Evolutionary conservation across 495 filamentous ascomycete genomes (phyloP).

Genomic region (Zalerion maritima): DNA sequence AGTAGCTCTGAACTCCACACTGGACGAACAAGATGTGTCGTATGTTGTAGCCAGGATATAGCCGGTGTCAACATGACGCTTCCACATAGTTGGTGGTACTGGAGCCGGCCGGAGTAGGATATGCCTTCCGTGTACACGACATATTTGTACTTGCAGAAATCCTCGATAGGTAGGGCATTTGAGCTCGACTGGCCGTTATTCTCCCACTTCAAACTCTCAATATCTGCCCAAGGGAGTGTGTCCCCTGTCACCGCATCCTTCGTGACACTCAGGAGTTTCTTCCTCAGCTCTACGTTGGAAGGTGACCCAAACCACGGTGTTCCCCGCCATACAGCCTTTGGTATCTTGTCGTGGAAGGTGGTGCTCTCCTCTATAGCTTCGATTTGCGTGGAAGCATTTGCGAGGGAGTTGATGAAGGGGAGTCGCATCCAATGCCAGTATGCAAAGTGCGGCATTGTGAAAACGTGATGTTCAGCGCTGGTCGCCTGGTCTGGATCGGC

Average conservation of each 20-base stretch:
- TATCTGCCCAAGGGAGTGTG: conserved; percentile 38
- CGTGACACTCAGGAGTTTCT: conserved; percentile 24
- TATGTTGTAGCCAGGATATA: conserved; percentile 33
- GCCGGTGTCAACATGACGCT: conserved; percentile 34
- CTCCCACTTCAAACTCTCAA: conserved; percentile 29
- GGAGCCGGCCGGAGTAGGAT: conserved; percentile 41
- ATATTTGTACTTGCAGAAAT: conserved; percentile 38
- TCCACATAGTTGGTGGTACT: conserved; percentile 36
- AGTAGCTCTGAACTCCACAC: conserved; percentile 22
- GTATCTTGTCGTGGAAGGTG: conserved; percentile 5
- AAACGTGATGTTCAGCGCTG: no score
- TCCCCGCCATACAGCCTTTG: background rate
- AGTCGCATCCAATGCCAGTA: conserved; percentile 66
- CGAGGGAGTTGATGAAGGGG: conserved; percentile 42
- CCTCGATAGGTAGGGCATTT: conserved; percentile 30
- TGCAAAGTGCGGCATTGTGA: conserved; percentile 69
- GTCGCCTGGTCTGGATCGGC: conserved; percentile 21
- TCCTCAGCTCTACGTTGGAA: conserved; percentile 25
- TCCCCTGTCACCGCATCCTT: conserved; percentile 14
- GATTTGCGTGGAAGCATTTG: conserved; percentile 35
- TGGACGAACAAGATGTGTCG: conserved; percentile 31
- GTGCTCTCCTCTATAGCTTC: conserved; percentile 19
- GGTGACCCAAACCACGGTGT: conserved; percentile 35
- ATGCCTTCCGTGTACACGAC: conserved; percentile 47
- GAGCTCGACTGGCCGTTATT: conserved; percentile 6